Evolutionary conservation across 192 early-diverging fungal genomes (phyloP).

Genomic region (Bifiguratus adelaidae): DNA sequence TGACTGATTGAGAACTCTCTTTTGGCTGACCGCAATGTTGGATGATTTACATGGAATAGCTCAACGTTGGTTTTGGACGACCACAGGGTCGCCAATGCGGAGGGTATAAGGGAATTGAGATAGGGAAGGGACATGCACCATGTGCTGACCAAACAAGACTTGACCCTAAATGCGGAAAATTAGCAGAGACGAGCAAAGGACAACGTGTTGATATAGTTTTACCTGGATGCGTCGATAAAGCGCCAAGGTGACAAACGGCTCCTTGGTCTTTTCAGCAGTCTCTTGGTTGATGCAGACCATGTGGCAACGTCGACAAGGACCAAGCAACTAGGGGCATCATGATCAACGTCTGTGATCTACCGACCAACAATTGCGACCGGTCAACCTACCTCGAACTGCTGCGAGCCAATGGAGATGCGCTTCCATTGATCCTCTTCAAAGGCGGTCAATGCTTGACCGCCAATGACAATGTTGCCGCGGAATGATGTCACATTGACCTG

Average conservation of each 20-base stretch:
- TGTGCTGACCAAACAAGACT: conserved; percentile 36
- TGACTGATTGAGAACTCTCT: too few relatives aligned
- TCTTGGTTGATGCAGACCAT: conserved; percentile 67
- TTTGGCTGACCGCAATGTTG: too few relatives aligned
- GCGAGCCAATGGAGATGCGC: conserved; percentile 26
- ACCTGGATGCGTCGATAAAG: conserved; percentile 27
- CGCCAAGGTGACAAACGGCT: conserved; percentile 52
- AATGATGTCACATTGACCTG: conserved; percentile 31
- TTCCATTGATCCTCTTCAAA: conserved; percentile 64
- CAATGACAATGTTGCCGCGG: conserved; percentile 61
- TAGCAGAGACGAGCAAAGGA: neutral
- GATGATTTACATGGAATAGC: too few relatives aligned
- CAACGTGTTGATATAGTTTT: neutral
- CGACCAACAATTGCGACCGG: neutral
- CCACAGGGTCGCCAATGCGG: conserved; percentile 14
- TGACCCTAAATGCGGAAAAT: conserved; percentile 16
- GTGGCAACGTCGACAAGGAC: conserved; percentile 59
- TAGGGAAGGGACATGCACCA: conserved; percentile 29
- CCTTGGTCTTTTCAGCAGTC: conserved; percentile 40
- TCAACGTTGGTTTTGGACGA: too few relatives aligned
- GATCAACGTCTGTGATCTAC: neutral
- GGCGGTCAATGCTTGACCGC: conserved; percentile 17
- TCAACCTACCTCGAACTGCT: conserved; percentile 35
- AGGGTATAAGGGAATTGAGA: conserved; percentile 21
- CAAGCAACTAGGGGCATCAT: conserved; percentile 25